phyloP scores from a whole-genome alignment of 495 filamentous ascomycete species.

The Rhypophila decipiens region DNA sequence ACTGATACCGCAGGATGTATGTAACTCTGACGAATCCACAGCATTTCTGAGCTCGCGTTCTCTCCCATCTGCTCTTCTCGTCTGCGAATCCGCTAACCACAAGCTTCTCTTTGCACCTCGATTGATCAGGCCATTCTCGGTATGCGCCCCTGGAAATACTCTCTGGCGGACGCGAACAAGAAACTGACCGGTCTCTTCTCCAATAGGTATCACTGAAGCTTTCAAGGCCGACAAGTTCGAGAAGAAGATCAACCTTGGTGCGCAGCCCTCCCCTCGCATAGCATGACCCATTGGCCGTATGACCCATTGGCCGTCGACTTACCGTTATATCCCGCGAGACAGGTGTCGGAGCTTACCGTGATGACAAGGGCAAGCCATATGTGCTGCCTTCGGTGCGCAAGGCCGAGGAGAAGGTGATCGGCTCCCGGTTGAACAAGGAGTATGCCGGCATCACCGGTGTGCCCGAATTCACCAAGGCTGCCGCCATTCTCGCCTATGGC shows the following conservation, averaged over 20 bases:
- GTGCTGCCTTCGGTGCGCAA: constrained; percentile 88
- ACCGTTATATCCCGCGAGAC: constrained; percentile 6
- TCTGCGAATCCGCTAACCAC: constrained; percentile 14
- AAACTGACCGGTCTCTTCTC: constrained; percentile 7
- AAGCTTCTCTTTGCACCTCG: not conserved
- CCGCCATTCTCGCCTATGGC: constrained; percentile 86
- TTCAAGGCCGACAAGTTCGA: constrained; percentile 92
- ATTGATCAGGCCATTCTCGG: constrained; percentile 77
- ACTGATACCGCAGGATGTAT: constrained; percentile 50
- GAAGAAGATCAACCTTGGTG: constrained; percentile 95
- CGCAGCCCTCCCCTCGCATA: constrained; percentile 3
- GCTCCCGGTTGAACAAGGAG: constrained; percentile 81
- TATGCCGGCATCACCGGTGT: constrained; percentile 97
- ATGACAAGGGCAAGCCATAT: constrained; percentile 94
- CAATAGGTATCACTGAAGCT: constrained; percentile 86
- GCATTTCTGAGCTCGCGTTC: not conserved
- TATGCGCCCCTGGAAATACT: constrained; percentile 29
- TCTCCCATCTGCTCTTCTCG: not conserved
- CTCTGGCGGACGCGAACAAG: not conserved
- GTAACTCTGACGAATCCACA: constrained; percentile 27
- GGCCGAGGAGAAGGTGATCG: constrained; percentile 82
- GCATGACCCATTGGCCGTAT: no score
- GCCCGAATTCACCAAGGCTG: constrained; percentile 86
- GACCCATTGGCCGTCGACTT: no score
- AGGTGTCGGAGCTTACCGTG: constrained; percentile 80